Conservation (phyloP, 768 basidiomycete genomes). For the Podaxis sp. region DNA sequence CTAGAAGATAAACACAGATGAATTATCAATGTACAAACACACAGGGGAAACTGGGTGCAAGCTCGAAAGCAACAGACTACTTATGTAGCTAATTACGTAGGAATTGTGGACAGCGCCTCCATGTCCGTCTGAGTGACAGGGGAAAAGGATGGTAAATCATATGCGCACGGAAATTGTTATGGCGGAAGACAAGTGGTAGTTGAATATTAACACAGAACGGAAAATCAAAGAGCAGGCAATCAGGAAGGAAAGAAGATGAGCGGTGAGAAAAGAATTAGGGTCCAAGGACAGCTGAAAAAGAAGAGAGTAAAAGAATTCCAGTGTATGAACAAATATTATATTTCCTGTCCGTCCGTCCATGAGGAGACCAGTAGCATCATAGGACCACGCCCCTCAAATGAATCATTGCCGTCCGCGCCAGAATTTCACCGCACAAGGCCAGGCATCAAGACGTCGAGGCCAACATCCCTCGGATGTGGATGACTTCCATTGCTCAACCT, state of each 20-base stretch:
- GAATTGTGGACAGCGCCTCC: neutral
- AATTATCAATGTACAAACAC: neutral
- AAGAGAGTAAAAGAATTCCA: neutral
- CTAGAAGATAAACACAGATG: neutral
- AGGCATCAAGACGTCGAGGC: constrained; percentile 1
- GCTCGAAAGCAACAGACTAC: neutral
- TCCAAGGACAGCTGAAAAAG: constrained; percentile 1
- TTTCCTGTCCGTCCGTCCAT: constrained; percentile 5
- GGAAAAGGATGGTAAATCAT: neutral
- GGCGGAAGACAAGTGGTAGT: neutral
- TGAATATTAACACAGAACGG: neutral
- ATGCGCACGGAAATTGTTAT: neutral
- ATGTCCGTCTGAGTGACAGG: too few species aligned
- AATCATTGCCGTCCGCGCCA: neutral
- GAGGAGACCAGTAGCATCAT: neutral
- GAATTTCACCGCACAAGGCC: constrained; percentile 5
- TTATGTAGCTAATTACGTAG: neutral
- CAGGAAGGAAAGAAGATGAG: neutral
- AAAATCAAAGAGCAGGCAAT: neutral
- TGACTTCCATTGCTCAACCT: neutral
- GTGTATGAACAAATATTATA: constrained; percentile 6
- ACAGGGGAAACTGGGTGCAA: neutral
- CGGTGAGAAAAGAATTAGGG: neutral
- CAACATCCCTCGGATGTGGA: neutral
- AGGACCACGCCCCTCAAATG: neutral